These are phyloP conservation scores for Colletotrichum chrysophilum DNA, from an alignment of 2,329 filamentous ascomycete genomes.

Conservation along the genomic window DNA sequence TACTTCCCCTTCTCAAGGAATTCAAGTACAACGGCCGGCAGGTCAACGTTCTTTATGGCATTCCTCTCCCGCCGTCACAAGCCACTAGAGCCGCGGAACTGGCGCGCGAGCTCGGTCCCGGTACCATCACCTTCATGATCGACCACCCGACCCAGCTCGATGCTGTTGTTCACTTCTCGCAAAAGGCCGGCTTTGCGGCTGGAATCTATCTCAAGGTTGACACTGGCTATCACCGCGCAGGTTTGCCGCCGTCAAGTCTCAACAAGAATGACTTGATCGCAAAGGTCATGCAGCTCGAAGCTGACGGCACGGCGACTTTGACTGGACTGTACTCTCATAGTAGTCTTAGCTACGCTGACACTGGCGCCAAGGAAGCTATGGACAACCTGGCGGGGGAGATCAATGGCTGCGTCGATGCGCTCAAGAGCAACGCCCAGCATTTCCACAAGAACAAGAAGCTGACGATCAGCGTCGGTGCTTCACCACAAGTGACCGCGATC, in stretches of 20 bases:
- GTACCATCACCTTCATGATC: slow-evolving; percentile 58
- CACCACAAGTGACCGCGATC: slow-evolving; percentile 32
- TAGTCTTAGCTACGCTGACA: slow-evolving; percentile 35
- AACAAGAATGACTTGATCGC: slow-evolving; percentile 42
- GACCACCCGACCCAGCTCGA: slow-evolving; percentile 59
- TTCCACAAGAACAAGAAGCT: slow-evolving; percentile 25
- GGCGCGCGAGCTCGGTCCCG: slow-evolving; percentile 46
- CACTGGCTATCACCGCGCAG: slow-evolving; percentile 68
- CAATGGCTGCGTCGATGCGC: slow-evolving; percentile 30
- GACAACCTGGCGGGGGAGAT: slow-evolving; percentile 33
- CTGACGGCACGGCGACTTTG: slow-evolving; percentile 2
- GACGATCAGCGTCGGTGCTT: slow-evolving; percentile 35
- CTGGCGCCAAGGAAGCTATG: slow-evolving; percentile 31
- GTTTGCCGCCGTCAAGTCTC: slow-evolving; percentile 50
- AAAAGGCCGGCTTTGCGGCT: slow-evolving; percentile 31
- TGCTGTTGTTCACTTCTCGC: slow-evolving; percentile 31
- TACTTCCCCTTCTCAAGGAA: slow-evolving; percentile 48
- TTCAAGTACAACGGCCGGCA: slow-evolving; percentile 13
- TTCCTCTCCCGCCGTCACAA: slow-evolving; percentile 62
- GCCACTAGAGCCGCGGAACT: slow-evolving; percentile 54
- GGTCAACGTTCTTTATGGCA: slow-evolving; percentile 59
- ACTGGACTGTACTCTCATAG: slow-evolving; percentile 37
- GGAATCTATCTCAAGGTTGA: slow-evolving; percentile 66
- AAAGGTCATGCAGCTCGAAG: slow-evolving; percentile 31
- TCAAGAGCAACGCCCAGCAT: slow-evolving; percentile 8